These are phyloP conservation scores for Paraconiothyrium brasiliense DNA, from an alignment of 2,329 filamentous ascomycete genomes.

Conservation along the genomic window DNA sequence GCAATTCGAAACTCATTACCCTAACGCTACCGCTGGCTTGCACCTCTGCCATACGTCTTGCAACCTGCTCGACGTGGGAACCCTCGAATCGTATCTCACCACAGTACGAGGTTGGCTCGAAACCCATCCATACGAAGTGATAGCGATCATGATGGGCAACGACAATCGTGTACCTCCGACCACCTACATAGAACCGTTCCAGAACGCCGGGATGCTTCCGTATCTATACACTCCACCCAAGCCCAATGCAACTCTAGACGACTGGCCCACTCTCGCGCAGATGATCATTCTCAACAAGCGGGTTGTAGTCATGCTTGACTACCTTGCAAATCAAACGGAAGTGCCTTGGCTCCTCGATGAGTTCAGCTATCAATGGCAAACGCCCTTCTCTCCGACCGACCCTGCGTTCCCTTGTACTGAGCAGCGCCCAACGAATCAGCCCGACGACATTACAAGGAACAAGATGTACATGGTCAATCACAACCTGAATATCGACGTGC, in stretches of 20 bases:
- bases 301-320: slow-evolving; percentile 48
- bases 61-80: slow-evolving; percentile 81
- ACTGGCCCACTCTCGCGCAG: slow-evolving; percentile 84
- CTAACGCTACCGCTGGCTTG: slow-evolving; percentile 66
- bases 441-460: slow-evolving; percentile 59
- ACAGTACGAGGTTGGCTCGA: slow-evolving; percentile 77
- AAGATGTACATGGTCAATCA: slow-evolving; percentile 88
- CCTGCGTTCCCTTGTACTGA: slow-evolving; percentile 78
- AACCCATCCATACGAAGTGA: slow-evolving; percentile 82
- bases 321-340: slow-evolving; percentile 73
- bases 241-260: slow-evolving; percentile 73
- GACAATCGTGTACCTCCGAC: slow-evolving; percentile 71
- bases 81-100: slow-evolving; percentile 76
- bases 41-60: slow-evolving; percentile 85
- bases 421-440: slow-evolving; percentile 77
- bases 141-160: slow-evolving; percentile 88
- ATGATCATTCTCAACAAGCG: slow-evolving; percentile 51
- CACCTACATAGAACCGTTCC: slow-evolving; percentile 74
- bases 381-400: slow-evolving; percentile 79
- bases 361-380: slow-evolving; percentile 91
- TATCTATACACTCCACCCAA: slow-evolving; percentile 78
- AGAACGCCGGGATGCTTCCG: slow-evolving; percentile 74
- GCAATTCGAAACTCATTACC: slow-evolving; percentile 67
- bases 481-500: slow-evolving; percentile 78
- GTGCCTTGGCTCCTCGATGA: slow-evolving; percentile 88